Percentiles rank a stretch among this genome's conserved stretches.
These are phyloP conservation scores for Tardiomyces digboiensis DNA, from an alignment of 1,139 yeast species.

Conservation along the genomic window DNA sequence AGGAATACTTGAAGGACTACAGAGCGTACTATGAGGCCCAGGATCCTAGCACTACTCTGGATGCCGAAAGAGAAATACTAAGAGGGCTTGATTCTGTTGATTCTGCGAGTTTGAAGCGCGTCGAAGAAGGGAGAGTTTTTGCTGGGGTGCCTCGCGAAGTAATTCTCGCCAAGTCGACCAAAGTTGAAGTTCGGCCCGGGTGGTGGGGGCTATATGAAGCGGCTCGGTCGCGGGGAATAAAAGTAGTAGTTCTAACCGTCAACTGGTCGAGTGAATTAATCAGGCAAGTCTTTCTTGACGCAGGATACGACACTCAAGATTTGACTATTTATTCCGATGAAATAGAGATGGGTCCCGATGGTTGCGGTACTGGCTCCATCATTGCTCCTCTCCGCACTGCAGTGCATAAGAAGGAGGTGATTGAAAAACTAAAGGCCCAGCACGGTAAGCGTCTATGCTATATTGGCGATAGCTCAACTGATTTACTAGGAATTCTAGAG, in stretches of 20 bases:
- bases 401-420: conserved; percentile 37
- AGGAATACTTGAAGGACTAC: conserved; percentile 36
- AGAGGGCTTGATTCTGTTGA: conserved; percentile 39
- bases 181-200: conserved; percentile 36
- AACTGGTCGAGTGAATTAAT: conserved; percentile 57
- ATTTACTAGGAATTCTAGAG: conserved; percentile 42
- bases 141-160: conserved; percentile 30
- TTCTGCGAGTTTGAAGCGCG: conserved; percentile 38
- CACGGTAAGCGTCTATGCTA: conserved; percentile 29
- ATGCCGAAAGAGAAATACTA: conserved; percentile 37
- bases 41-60: conserved; percentile 19
- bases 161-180: conserved; percentile 29
- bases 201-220: conserved; percentile 31
- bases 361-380: conserved; percentile 4
- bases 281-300: conserved; percentile 27
- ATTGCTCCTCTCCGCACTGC: conserved; percentile 40
- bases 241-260: conserved; percentile 45
- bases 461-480: conserved; percentile 62
- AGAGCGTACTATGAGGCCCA: conserved; percentile 12
- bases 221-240: conserved; percentile 22
- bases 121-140: conserved; percentile 35
- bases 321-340: conserved; percentile 34
- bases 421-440: conserved; percentile 18
- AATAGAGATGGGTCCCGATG: conserved; percentile 31
- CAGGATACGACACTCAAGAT: conserved; percentile 25